Evolutionary conservation across 2,329 filamentous ascomycete species (phyloP).

Genomic region (Lasiodiplodia hormozganensis): DNA sequence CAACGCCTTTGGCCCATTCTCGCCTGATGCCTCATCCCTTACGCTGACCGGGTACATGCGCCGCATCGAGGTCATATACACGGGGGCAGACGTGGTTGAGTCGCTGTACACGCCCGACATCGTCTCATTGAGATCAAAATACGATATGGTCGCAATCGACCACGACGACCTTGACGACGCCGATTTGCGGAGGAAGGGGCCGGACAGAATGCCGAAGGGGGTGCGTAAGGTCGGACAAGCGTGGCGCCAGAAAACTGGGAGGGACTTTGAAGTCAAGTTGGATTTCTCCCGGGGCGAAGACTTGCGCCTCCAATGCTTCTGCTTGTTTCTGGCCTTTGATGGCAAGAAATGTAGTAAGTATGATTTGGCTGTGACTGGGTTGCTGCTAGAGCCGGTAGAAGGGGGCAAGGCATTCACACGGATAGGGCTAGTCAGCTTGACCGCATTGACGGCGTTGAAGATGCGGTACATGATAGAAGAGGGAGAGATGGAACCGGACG

Average conservation of each 20-base stretch:
- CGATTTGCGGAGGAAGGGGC: not conserved
- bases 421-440: not conserved
- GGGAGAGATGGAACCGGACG: not conserved
- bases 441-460: not conserved
- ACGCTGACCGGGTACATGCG: not conserved
- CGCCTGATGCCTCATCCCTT: not conserved
- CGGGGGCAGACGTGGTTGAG: not conserved
- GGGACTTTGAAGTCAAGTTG: not conserved
- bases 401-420: not conserved
- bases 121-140: not conserved
- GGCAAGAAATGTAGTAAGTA: not conserved
- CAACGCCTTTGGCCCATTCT: not conserved
- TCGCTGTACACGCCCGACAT: not conserved
- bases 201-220: not conserved
- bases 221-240: not conserved
- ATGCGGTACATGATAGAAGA: not conserved
- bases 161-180: not conserved
- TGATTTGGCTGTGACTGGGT: not conserved
- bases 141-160: not conserved
- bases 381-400: not conserved
- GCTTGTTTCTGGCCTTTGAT: not conserved
- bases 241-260: not conserved
- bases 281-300: not conserved
- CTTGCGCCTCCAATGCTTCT: not conserved
- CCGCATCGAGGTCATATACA: not conserved